Conservation (phyloP, 2,329 filamentous ascomycete species). For the Huntiella savannae region DNA sequence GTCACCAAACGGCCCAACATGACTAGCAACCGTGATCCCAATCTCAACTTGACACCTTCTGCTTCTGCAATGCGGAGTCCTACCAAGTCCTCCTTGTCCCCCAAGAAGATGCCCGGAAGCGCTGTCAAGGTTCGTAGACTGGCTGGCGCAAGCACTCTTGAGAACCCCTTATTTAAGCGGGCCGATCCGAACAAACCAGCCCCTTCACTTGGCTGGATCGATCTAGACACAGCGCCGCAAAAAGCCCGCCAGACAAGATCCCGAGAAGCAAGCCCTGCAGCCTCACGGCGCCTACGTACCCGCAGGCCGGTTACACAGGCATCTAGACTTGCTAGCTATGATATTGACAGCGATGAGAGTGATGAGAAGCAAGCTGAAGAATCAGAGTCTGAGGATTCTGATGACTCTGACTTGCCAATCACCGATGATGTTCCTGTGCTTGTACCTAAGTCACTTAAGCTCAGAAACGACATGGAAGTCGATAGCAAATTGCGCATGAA, state of each 20-base stretch:
- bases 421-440: conserved; percentile 7
- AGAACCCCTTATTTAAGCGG: conserved; percentile 10
- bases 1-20: too few relatives aligned
- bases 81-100: conserved; percentile 15
- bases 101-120: conserved; percentile 16
- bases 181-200: conserved; percentile 1
- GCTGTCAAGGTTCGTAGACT: conserved; percentile 9
- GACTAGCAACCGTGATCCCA: conserved; percentile 1
- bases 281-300: background rate
- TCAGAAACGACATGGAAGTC: conserved; percentile 8
- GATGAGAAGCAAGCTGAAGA: background rate
- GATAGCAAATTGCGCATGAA: conserved; percentile 9
- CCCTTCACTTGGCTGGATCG: conserved; percentile 7
- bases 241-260: background rate
- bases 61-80: conserved; percentile 9
- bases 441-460: conserved; percentile 8
- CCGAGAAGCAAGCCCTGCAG: background rate
- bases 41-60: conserved; percentile 5
- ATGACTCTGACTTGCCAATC: background rate
- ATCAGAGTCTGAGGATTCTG: background rate
- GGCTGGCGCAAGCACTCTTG: conserved; percentile 8
- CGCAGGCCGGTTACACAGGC: background rate
- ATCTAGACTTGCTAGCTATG: conserved; percentile 1
- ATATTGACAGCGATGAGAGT: background rate
- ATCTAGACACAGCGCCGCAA: conserved; percentile 4